phyloP scores from a whole-genome alignment of 371 early-diverging fungal species.

The Cokeromyces recurvatus region DNA sequence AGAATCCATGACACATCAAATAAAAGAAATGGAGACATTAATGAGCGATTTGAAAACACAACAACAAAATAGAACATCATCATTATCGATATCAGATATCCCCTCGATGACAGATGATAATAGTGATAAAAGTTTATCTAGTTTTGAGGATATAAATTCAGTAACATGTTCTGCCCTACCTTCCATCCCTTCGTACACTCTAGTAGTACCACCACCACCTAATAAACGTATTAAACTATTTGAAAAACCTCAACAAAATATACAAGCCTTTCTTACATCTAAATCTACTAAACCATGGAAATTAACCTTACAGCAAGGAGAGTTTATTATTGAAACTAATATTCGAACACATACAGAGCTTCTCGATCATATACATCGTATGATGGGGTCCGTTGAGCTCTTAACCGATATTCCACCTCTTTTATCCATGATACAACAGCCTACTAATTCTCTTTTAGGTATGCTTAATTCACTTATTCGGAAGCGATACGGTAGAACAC shows the following conservation, averaged over 20 bases:
- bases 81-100: neutral
- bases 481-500: constrained; percentile 31
- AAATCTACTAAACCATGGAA: constrained; percentile 4
- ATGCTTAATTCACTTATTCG: constrained; percentile 19
- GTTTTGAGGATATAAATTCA: constrained; percentile 4
- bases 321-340: constrained; percentile 7
- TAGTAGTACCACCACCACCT: neutral
- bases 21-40: constrained; percentile 13
- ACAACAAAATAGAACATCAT: neutral
- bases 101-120: constrained; percentile 8
- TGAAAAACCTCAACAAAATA: neutral
- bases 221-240: constrained; percentile 5
- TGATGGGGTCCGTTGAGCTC: constrained; percentile 9
- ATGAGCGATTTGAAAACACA: constrained; percentile 1
- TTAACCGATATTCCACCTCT: neutral
- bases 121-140: constrained; percentile 3
- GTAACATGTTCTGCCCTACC: constrained; percentile 1
- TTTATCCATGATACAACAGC: neutral
- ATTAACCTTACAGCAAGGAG: constrained; percentile 8
- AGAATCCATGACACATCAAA: constrained; percentile 14
- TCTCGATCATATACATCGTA: constrained; percentile 7
- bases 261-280: no score
- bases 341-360: constrained; percentile 8
- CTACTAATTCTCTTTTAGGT: constrained; percentile 7
- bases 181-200: neutral